These are phyloP conservation scores for Clarireedia paspali DNA, from an alignment of 2,329 filamentous ascomycete genomes.

Conservation along the genomic window DNA sequence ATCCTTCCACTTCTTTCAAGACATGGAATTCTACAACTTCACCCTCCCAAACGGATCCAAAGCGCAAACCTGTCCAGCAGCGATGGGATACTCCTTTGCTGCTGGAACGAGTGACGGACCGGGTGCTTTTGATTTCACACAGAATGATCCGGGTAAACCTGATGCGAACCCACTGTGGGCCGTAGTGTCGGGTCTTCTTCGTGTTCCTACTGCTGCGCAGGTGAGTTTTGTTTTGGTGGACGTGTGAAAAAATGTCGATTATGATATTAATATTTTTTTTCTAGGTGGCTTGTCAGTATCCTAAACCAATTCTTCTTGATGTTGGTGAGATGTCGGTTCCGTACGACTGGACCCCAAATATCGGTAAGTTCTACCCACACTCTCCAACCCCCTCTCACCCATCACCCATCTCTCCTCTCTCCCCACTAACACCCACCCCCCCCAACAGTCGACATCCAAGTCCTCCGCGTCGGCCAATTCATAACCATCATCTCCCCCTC, in stretches of 20 bases:
- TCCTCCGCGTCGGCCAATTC: constrained; percentile 75
- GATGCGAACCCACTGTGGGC: constrained; percentile 63
- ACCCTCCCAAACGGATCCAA: constrained; percentile 61
- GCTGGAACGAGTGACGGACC: constrained; percentile 89
- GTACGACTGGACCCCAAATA: constrained; percentile 84
- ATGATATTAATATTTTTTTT: too few relatives aligned
- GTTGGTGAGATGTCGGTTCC: constrained; percentile 73
- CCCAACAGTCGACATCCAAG: constrained; percentile 65
- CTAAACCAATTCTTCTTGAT: constrained; percentile 82
- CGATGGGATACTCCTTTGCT: constrained; percentile 86
- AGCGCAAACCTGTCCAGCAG: constrained; percentile 74
- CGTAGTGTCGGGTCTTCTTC: constrained; percentile 64
- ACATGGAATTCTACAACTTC: constrained; percentile 73
- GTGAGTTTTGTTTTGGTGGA: constrained; percentile 29
- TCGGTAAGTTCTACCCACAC: constrained; percentile 78
- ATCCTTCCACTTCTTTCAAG: constrained; percentile 77
- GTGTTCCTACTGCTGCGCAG: constrained; percentile 62
- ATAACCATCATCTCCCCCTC: constrained; percentile 78
- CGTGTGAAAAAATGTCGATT: too few relatives aligned
- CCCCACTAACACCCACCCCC: too few relatives aligned
- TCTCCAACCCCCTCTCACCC: constrained; percentile 43
- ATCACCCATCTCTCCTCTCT: too few relatives aligned
- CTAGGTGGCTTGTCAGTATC: constrained; percentile 53
- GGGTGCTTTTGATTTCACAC: constrained; percentile 87
- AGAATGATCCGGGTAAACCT: constrained; percentile 67